Conservation (phyloP, 495 filamentous ascomycete species). For the Penicillium arizonense region DNA sequence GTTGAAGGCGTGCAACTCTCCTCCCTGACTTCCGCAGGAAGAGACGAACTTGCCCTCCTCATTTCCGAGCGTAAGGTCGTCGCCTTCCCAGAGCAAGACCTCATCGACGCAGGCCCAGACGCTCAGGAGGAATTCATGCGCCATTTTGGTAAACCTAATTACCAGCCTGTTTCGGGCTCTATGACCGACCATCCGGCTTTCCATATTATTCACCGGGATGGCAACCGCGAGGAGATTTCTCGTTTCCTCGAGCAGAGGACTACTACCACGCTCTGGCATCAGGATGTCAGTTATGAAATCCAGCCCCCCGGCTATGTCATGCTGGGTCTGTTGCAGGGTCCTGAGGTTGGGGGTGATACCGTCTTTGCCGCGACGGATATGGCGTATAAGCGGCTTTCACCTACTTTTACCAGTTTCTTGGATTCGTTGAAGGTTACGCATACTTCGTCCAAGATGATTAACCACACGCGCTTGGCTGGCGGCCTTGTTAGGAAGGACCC, state of each 20-base stretch:
- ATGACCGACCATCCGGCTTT: slow-evolving; percentile 54
- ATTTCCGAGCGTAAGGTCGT: slow-evolving; percentile 76
- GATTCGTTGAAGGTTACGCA: slow-evolving; percentile 72
- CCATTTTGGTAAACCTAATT: slow-evolving; percentile 59
- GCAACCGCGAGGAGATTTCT: slow-evolving; percentile 54
- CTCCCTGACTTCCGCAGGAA: slow-evolving; percentile 63
- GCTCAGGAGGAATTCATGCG: slow-evolving; percentile 59
- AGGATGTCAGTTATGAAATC: slow-evolving; percentile 60
- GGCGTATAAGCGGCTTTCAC: slow-evolving; percentile 71
- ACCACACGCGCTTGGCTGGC: slow-evolving; percentile 58
- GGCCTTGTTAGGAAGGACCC: slow-evolving; percentile 69
- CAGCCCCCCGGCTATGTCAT: slow-evolving; percentile 58
- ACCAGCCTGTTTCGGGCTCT: slow-evolving; percentile 56
- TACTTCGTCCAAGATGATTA: slow-evolving; percentile 72
- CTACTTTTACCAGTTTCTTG: slow-evolving; percentile 67
- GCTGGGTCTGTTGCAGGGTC: slow-evolving; percentile 55
- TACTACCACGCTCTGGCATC: slow-evolving; percentile 58
- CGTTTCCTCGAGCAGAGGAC: slow-evolving; percentile 54
- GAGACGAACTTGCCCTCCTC: slow-evolving; percentile 75
- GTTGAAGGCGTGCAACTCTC: slow-evolving; percentile 72
- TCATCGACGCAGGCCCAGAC: slow-evolving; percentile 65
- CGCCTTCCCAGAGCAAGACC: slow-evolving; percentile 70
- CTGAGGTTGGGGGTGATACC: slow-evolving; percentile 70
- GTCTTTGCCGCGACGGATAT: slow-evolving; percentile 74
- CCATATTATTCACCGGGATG: slow-evolving; percentile 61